Conservation (phyloP, 1,284 basidiomycete genomes). For the Melampsora americana region DNA sequence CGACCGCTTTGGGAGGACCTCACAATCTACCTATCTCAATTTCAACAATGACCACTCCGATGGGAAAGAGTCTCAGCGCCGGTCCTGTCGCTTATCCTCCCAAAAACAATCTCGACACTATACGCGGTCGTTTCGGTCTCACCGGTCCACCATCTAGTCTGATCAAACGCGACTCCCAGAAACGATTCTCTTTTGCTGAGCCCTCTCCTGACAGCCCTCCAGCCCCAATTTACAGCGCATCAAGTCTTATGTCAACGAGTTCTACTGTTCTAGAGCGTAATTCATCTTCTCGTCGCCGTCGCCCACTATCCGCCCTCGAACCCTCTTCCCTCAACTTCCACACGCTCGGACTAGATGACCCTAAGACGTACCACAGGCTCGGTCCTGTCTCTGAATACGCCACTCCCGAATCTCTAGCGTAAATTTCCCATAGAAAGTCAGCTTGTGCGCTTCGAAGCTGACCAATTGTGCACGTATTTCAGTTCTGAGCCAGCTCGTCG, state of each 20-base stretch:
- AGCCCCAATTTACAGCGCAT: slow-evolving; percentile 21
- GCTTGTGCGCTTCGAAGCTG: too few species aligned
- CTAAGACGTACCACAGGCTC: too few species aligned
- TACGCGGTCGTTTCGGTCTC: slow-evolving; percentile 38
- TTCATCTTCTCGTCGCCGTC: slow-evolving; percentile 16
- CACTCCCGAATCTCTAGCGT: background rate
- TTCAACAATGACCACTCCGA: slow-evolving; percentile 10
- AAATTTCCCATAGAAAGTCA: too few species aligned
- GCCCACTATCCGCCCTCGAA: slow-evolving; percentile 40
- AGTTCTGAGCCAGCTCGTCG: too few species aligned
- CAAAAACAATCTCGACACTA: slow-evolving; percentile 37
- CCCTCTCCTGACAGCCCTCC: slow-evolving; percentile 1
- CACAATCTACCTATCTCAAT: slow-evolving; percentile 18
- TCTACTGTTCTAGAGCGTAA: slow-evolving; percentile 23
- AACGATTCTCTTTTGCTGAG: slow-evolving; percentile 37
- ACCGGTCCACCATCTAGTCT: slow-evolving; percentile 2
- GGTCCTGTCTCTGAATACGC: background rate
- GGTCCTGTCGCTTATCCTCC: slow-evolving; percentile 36
- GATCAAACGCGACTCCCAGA: slow-evolving; percentile 16
- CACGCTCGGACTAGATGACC: too few species aligned
- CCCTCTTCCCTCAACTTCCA: slow-evolving; percentile 7
- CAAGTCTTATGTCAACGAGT: slow-evolving; percentile 32
- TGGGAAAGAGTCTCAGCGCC: slow-evolving; percentile 28
- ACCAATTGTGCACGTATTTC: too few species aligned
- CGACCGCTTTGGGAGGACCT: slow-evolving; percentile 6